phyloP scores from a whole-genome alignment of 768 basidiomycete species.

The Coprinopsis sp. region DNA sequence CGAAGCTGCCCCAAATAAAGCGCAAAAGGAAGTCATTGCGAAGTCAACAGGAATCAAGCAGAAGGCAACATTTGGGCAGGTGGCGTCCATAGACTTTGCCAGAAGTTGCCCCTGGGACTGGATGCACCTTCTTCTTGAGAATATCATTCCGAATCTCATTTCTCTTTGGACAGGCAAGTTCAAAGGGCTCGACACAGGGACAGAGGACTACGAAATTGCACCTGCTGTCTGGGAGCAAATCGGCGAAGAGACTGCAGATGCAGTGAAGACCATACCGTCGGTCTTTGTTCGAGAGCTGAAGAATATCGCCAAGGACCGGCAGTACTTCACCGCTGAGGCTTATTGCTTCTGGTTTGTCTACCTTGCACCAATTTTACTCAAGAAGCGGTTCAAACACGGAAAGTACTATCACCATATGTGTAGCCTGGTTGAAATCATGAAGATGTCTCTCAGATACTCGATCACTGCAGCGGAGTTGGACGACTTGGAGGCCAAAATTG shows the following conservation, averaged over 20 bases:
- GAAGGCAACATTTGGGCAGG: conserved; percentile 22
- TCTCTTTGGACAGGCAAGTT: conserved; percentile 25
- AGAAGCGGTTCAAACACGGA: conserved; percentile 19
- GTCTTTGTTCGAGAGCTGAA: conserved; percentile 27
- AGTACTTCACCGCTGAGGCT: conserved; percentile 30
- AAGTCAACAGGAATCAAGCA: conserved; percentile 31
- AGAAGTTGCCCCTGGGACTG: conserved; percentile 41
- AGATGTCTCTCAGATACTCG: conserved; percentile 28
- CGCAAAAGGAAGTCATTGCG: conserved; percentile 15
- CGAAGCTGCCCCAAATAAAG: conserved; percentile 17
- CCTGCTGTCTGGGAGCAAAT: conserved; percentile 35
- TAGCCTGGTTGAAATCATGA: conserved; percentile 30
- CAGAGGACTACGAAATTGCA: conserved; percentile 25
- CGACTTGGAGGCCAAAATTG: conserved; percentile 21
- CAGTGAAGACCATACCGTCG: conserved; percentile 33
- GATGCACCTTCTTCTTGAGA: conserved; percentile 46
- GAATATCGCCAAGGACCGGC: conserved; percentile 21
- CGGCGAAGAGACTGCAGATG: conserved; percentile 26
- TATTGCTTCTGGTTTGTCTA: conserved; percentile 36
- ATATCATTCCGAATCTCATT: conserved; percentile 36
- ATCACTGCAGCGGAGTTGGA: conserved; percentile 22
- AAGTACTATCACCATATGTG: conserved; percentile 36
- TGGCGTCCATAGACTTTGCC: conserved; percentile 33
- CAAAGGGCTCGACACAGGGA: conserved; percentile 32
- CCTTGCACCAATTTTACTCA: conserved; percentile 33